Percentiles rank a stretch among this genome's conserved stretches.
Conservation (phyloP, 768 basidiomycete species). For the Leucogyrophana mollusca region DNA sequence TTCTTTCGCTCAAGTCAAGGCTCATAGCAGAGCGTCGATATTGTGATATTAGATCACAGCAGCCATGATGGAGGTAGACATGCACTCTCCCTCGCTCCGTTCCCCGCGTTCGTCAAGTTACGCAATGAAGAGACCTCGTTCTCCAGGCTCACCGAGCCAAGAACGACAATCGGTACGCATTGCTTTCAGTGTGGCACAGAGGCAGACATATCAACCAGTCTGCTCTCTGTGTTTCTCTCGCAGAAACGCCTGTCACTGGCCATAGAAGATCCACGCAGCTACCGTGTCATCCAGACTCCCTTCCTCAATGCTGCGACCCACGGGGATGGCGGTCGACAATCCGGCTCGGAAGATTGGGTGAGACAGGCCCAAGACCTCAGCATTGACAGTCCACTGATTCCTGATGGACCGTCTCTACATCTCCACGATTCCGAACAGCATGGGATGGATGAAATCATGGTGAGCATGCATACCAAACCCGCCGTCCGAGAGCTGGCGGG, state of each 20-base stretch:
- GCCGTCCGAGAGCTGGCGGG: neutral
- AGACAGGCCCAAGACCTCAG: conserved; percentile 63
- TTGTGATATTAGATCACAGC: too few relatives aligned
- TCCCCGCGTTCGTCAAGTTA: conserved; percentile 33
- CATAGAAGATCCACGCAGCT: conserved; percentile 21
- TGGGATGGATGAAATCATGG: conserved; percentile 44
- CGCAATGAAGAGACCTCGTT: conserved; percentile 55
- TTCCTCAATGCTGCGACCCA: neutral
- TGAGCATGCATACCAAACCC: conserved; percentile 24
- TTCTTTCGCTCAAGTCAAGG: too few relatives aligned
- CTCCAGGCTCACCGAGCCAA: conserved; percentile 47
- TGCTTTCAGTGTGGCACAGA: neutral
- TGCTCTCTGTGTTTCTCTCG: neutral
- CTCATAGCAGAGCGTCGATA: too few relatives aligned
- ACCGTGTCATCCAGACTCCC: conserved; percentile 8
- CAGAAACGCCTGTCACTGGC: conserved; percentile 62
- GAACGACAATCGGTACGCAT: conserved; percentile 57
- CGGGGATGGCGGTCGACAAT: conserved; percentile 5
- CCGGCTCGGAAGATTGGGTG: conserved; percentile 63
- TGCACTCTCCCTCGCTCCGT: conserved; percentile 45
- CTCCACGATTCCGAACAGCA: conserved; percentile 9
- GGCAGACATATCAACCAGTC: too few relatives aligned
- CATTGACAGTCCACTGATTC: conserved; percentile 51
- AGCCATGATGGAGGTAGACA: conserved; percentile 55
- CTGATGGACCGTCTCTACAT: conserved; percentile 1